These are phyloP conservation scores for Geranium incanum DNA, from an alignment of 441 rosid genomes.

Conservation along the genomic window DNA sequence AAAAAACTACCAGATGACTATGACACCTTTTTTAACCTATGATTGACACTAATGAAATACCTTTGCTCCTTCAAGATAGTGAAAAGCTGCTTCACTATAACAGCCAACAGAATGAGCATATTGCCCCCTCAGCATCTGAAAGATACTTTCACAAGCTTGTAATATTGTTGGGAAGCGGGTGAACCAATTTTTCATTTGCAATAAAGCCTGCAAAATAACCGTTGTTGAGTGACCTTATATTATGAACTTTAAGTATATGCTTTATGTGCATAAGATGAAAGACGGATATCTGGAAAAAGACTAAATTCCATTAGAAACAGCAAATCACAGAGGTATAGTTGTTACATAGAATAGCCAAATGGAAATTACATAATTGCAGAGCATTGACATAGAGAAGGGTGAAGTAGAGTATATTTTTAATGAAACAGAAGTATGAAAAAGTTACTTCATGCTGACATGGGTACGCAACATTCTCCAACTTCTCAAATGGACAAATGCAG, in stretches of 20 bases:
- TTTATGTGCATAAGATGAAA: conserved; percentile 4
- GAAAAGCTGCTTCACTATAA: conserved; percentile 86
- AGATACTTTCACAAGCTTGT: conserved; percentile 78
- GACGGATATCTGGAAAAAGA: conserved; percentile 15
- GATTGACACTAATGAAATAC: conserved; percentile 25
- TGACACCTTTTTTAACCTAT: neutral
- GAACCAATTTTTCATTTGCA: conserved; percentile 79
- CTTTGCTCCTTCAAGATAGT: conserved; percentile 81
- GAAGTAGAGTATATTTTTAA: neutral
- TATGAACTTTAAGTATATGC: conserved; percentile 9
- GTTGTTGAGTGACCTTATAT: conserved; percentile 14
- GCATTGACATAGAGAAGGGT: neutral
- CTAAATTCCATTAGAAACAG: neutral
- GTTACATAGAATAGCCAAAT: neutral
- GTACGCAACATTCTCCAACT: neutral
- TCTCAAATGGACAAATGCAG: neutral
- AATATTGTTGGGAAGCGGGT: conserved; percentile 84
- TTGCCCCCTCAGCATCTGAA: conserved; percentile 99
- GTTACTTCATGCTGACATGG: neutral
- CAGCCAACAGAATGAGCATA: conserved; percentile 94
- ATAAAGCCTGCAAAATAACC: conserved; percentile 55
- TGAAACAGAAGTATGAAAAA: neutral
- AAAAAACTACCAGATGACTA: neutral
- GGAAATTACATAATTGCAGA: neutral
- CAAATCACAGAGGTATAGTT: neutral